Evolutionary conservation across 1,139 yeast genomes (phyloP).

Genomic region (Pichia sp.): DNA sequence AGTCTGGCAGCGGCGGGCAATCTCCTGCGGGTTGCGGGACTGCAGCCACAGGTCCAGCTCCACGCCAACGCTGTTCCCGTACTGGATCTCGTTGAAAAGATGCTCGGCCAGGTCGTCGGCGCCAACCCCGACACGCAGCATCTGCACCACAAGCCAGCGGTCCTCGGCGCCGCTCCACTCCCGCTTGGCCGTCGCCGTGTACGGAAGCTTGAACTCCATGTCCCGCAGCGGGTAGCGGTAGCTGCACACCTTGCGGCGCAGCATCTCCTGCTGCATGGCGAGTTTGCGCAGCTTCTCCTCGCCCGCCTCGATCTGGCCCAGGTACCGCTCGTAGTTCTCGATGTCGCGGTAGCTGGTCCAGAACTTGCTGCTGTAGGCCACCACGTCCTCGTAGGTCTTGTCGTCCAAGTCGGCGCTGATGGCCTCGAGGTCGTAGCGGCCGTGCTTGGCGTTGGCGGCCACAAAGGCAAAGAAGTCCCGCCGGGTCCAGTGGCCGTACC

Average conservation of each 20-base stretch:
- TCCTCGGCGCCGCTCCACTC: constrained; percentile 73
- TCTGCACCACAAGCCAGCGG: constrained; percentile 59
- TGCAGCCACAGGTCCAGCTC: constrained; percentile 59
- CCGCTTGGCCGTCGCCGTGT: constrained; percentile 28
- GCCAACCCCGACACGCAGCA: constrained; percentile 64
- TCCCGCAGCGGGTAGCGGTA: constrained; percentile 61
- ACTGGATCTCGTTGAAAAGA: constrained; percentile 57
- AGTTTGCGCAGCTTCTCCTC: constrained; percentile 59
- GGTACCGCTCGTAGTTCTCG: constrained; percentile 67
- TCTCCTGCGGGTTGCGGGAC: constrained; percentile 59
- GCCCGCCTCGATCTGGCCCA: constrained; percentile 67
- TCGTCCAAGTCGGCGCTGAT: constrained; percentile 63
- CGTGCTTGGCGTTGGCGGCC: constrained; percentile 57
- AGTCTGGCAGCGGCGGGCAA: constrained; percentile 65
- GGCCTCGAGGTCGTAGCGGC: constrained; percentile 57
- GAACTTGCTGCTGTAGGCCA: constrained; percentile 60
- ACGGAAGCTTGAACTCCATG: constrained; percentile 50
- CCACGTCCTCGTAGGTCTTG: constrained; percentile 63
- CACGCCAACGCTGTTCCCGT: constrained; percentile 52
- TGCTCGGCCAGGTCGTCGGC: constrained; percentile 60
- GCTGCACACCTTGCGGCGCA: constrained; percentile 58
- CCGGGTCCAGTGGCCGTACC: constrained; percentile 66
- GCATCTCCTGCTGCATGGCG: constrained; percentile 60
- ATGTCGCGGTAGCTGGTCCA: constrained; percentile 63
- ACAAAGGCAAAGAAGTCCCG: constrained; percentile 69